These are phyloP conservation scores for Stenogyne calaminthoides DNA, from an alignment of 305 asterid genomes.

Conservation along the genomic window DNA sequence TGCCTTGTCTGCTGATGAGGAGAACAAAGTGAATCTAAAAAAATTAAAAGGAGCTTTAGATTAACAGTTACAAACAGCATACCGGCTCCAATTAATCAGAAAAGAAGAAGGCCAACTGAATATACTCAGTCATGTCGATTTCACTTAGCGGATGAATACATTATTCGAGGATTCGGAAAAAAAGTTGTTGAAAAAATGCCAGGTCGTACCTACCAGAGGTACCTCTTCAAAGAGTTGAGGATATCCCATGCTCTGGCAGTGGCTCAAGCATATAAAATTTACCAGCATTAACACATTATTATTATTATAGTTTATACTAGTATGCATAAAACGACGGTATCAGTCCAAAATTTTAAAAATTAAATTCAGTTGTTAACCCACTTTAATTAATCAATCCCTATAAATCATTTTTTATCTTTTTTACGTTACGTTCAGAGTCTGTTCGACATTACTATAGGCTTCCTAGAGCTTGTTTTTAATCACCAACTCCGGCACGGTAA, in stretches of 20 bases:
- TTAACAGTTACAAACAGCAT: not conserved
- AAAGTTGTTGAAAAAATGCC: no score
- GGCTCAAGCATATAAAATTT: not conserved
- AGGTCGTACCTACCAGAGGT: not conserved
- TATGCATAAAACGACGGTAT: no score
- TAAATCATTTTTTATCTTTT: no score
- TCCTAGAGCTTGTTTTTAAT: no score
- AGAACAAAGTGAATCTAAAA: constrained; percentile 62
- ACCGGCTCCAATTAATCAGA: not conserved
- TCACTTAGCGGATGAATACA: not conserved
- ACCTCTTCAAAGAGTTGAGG: not conserved
- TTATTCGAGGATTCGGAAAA: not conserved
- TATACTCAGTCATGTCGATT: not conserved
- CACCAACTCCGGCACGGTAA: no score
- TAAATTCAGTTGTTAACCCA: no score
- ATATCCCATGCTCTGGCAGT: not conserved
- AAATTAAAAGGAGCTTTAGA: constrained; percentile 13
- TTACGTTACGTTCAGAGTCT: no score
- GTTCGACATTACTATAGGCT: no score
- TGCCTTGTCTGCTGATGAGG: constrained; percentile 60
- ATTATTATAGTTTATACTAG: no score
- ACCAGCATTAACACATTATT: not conserved
- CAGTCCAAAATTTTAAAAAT: no score
- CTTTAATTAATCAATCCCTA: no score
- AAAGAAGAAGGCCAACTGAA: not conserved